Base-by-base conservation (phyloP, 345 rosid species). In the Dovyalis caffra region DNA sequence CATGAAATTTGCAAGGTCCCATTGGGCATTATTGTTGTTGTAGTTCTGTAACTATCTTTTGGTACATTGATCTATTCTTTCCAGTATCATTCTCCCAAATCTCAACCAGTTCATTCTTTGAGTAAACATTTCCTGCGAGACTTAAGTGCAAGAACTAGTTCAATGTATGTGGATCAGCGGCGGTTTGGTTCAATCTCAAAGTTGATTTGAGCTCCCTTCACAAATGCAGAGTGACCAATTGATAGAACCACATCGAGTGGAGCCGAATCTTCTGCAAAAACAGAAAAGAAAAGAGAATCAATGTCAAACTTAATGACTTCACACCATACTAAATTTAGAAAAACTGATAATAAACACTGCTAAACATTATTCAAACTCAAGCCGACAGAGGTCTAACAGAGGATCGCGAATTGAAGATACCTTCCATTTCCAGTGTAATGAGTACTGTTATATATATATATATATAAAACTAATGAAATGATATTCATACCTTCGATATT, bases 71-170 rank as follows among this genome's bases (percentile, higher is more conserved):
- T 74, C 83, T 79, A 74, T 83, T 86, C 74, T 85, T 86, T 68
- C 85, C 82, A 3, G 86, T 86, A 84, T 91, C 89, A 57, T 78
- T 35, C 83, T 94, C 97, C 97, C 95, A 90, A 66, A 87, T 70
- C 33, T 69, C 80, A 6, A 88, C 85, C 73, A 94, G 79, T 79
- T 91, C 91, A 35, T 91, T 89, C 86, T 85, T 84, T 31, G 94
- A 90, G 79, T 75, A 81, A 73, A 87, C 80, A 72, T 94, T 90
- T 37, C 90, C 90, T 1, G 82, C 85, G 2, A 94, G 95, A 73
- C 92, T 87, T 73, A 93, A 73, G 76, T 93, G 85, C 49, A 90
- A 73, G 32, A 78, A 84, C 81, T 87, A 89, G 71, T 91, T 90
- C 75, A 88, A 66, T 3, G 94, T 82, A 33, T 82, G 83, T 0